Evolutionary conservation across 2,329 filamentous ascomycete genomes (phyloP), one percentile per base, ranked within the genome.

Genomic region (Nannizziopsis arthrosporioides): DNA sequence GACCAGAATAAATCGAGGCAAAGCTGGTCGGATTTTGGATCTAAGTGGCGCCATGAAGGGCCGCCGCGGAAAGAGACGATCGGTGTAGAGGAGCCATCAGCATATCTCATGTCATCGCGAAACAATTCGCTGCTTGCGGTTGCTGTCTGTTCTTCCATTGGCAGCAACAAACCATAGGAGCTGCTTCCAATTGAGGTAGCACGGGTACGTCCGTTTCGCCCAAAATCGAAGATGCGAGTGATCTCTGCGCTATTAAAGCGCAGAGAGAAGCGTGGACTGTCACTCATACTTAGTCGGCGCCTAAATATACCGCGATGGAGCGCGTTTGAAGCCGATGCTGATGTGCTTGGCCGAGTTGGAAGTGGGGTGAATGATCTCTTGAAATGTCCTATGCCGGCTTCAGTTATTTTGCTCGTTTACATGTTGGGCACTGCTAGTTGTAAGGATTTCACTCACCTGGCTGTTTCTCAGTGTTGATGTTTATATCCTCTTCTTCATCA

Each of bases 1-100:
- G 63, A 59, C 60, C 58, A 61, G 53, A 67, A 68, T 3, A 69
- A 40, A 44, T 69, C 67, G 27, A 68, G 47, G 5, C 59, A 59
- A 7, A 69, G 51, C 3, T 51, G 48, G 0, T 55, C 47, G 12
- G 58, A 54, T 10, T 61, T 53, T 5, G 44, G 50, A 3, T 61
- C 52, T 4, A 68, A 48, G 11, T 52, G 50, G 5, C 50, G 53
- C 65, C 65, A 69, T 19, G 56, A 49, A 2, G 44, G 39, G 14
- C 61, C 60, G 32, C 62, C 63, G 27, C 54, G 57, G 51, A 64
- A 66, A 11, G 48, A 51, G 19, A 51, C 31, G 36, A 52, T 47
- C 2, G 52, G 45, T 32, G 49, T 48, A 34, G 40, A 39, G 14
- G 43, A 48, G 14, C 44, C 50, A 35, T 54, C 50, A 4, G 34